Percentiles rank a stretch among this genome's conserved stretches.
These are phyloP conservation scores for Chamaecrista fasciculata DNA, from an alignment of 306 rosid species.

Conservation along the genomic window DNA sequence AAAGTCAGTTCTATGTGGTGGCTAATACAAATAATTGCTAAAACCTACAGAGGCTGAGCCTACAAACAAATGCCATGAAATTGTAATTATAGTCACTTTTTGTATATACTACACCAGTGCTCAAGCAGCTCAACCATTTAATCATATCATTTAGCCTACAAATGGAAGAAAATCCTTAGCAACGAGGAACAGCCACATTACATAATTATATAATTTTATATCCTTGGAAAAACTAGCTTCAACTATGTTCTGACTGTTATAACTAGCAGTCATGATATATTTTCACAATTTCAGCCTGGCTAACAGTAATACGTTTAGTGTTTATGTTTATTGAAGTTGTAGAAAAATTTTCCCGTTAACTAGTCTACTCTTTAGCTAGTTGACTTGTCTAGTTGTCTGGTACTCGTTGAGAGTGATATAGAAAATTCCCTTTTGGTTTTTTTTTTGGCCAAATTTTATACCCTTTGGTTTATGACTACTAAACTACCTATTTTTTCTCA, in stretches of 20 bases:
- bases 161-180: not conserved
- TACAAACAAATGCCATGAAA: not conserved
- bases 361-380: not conserved
- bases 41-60: not conserved
- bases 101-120: too few relatives aligned
- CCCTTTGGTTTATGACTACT: not conserved
- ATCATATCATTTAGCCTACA: not conserved
- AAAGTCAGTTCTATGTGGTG: too few relatives aligned
- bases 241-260: not conserved
- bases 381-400: not conserved
- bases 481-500: not conserved
- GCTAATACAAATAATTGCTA: too few relatives aligned
- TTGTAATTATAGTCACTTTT: not conserved
- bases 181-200: not conserved
- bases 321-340: not conserved
- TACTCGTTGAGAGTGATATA: not conserved
- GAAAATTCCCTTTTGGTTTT: not conserved
- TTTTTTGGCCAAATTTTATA: too few relatives aligned
- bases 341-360: not conserved
- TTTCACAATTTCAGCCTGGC: not conserved
- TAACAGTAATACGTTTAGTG: not conserved
- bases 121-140: not conserved
- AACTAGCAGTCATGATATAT: not conserved
- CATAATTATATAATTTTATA: not conserved
- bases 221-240: not conserved